Evolutionary conservation across 139 green algal species (phyloP).

Genomic region (Coelastrella sp.): DNA sequence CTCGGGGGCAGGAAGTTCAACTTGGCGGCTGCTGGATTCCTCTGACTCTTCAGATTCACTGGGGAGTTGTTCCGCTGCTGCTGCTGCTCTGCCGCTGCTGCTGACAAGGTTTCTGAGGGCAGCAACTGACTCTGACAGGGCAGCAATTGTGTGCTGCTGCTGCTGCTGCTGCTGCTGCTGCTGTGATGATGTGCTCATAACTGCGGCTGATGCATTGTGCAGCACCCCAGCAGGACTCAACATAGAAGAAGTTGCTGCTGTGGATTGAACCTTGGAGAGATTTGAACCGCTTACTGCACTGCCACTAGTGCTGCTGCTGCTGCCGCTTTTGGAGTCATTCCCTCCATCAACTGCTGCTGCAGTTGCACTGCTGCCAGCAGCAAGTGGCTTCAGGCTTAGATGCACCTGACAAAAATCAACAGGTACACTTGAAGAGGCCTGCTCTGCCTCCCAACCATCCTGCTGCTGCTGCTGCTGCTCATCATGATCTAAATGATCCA

Average conservation of each 20-base stretch:
- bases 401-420: not conserved
- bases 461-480: slow-evolving; percentile 5
- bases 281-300: too few species aligned
- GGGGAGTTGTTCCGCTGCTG: not conserved
- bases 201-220: not conserved
- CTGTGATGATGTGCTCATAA: not conserved
- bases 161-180: slow-evolving; percentile 15
- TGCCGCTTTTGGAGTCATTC: too few species aligned
- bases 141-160: not conserved
- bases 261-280: too few species aligned
- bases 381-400: not conserved
- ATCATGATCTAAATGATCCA: not conserved
- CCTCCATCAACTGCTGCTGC: not conserved
- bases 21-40: not conserved
- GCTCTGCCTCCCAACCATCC: not conserved
- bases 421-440: too few species aligned
- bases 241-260: too few species aligned
- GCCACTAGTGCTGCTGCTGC: too few species aligned
- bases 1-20: slow-evolving; percentile 27
- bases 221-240: too few species aligned
- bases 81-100: slow-evolving; percentile 24
- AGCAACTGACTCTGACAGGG: not conserved
- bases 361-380: not conserved
- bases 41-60: not conserved
- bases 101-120: not conserved